Base-by-base conservation (phyloP, 2,329 filamentous ascomycete species). In the Clonostachys byssicola region DNA sequence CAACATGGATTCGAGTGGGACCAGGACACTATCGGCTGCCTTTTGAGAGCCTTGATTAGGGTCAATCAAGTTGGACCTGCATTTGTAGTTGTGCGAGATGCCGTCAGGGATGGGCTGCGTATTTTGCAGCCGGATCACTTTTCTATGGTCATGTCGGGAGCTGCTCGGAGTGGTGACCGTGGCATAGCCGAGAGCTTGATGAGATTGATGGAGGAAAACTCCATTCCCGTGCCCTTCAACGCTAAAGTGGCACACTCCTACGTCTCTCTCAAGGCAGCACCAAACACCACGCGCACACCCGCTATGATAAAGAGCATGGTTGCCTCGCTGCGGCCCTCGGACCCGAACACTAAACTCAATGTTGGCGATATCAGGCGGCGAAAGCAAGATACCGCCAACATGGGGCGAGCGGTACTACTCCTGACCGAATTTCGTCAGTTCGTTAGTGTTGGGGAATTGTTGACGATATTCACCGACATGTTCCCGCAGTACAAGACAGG, bases 401-500 rank as follows among this genome's bases (percentile, higher is more conserved):
- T 70, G 14, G 65, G 61, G 18, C 62, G 59, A 34, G 66, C 64
- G 14, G 58, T 66, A 39, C 50, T 52, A 30, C 56, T 71, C 2
- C 53, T 73, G 20, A 59, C 66, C 1, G 56, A 64, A 39, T 55
- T 67, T 18, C 58, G 65, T 30, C 66, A 75, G 33, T 77, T 75
- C 41, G 67, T 80, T 6, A 78, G 83, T 6, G 78, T 80, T 14
- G 66, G 77, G 51, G 67, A 79, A 47, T 65, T 89, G 6, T 74
- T 85, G 53, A 67, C 76, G 33, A 60, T 78, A 43, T 87, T 81
- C 55, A 64, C 66, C 33, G 61, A 64, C 42, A 56, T 70, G 17
- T 66, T 74, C 30, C 66, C 67, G 1, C 51, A 65, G 16, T 56
- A 60, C 34, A 53, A 64, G 40, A 50, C 51, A 41, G 48, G 59